Evolutionary conservation across 306 rosid genomes (phyloP).

Genomic region (Quercus glauca): DNA sequence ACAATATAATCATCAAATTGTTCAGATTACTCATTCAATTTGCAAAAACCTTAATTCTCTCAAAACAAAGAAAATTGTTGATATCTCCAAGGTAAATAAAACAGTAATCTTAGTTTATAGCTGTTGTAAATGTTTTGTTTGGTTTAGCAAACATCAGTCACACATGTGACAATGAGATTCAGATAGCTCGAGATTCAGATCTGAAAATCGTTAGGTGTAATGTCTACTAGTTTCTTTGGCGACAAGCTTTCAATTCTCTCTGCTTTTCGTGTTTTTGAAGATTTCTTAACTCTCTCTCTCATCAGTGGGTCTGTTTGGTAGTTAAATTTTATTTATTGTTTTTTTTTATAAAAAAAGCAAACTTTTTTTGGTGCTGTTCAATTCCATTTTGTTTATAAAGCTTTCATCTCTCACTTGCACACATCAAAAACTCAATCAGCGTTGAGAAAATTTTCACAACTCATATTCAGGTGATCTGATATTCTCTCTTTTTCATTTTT

Average conservation of each 20-base stretch:
- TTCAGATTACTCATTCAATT: too few relatives aligned
- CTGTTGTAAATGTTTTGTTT: neutral
- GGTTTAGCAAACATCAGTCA: neutral
- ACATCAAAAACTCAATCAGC: neutral
- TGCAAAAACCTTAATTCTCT: too few relatives aligned
- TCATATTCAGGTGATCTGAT: conserved; percentile 13
- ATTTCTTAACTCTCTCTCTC: conserved; percentile 16
- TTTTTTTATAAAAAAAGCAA: too few relatives aligned
- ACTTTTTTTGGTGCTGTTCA: neutral
- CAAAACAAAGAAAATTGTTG: too few relatives aligned
- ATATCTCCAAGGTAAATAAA: neutral
- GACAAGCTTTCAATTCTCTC: conserved; percentile 28
- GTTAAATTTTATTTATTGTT: neutral
- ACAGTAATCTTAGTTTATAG: neutral
- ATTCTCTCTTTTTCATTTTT: neutral
- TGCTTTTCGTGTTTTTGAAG: conserved; percentile 32
- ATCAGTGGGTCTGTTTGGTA: conserved; percentile 34
- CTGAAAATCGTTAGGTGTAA: conserved; percentile 18
- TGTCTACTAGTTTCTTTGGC: neutral
- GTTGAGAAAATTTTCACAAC: neutral
- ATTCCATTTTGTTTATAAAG: conserved; percentile 19
- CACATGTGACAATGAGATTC: too few relatives aligned
- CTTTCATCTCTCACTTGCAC: neutral
- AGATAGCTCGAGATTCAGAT: conserved; percentile 28
- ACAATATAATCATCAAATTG: neutral